A percentile compares a stretch with the other conserved stretches of the same genome.
Evolutionary conservation across 2,329 filamentous ascomycete species (phyloP).

Genomic region (Proliferodiscus dingleyae): DNA sequence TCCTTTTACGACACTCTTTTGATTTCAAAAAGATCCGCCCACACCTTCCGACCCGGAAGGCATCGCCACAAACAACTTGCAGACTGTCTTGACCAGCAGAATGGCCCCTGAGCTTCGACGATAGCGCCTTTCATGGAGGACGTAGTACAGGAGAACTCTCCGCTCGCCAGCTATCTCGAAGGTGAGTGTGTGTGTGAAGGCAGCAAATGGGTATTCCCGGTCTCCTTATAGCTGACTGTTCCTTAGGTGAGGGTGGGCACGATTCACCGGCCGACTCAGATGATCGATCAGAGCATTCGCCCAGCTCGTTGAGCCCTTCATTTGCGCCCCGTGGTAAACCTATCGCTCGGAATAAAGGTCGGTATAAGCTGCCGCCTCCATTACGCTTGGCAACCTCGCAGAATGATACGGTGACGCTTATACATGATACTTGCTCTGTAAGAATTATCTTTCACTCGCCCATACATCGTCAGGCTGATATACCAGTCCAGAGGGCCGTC

Average conservation of each 20-base stretch:
- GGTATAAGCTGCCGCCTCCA: slow-evolving; percentile 42
- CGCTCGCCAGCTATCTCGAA: slow-evolving; percentile 84
- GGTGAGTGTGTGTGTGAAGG: slow-evolving; percentile 48
- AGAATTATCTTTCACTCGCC: slow-evolving; percentile 24
- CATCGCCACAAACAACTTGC: no score
- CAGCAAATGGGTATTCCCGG: slow-evolving; percentile 4
- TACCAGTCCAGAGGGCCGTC: slow-evolving; percentile 53
- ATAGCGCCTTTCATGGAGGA: slow-evolving; percentile 64
- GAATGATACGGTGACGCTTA: slow-evolving; percentile 39
- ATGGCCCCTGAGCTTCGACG: slow-evolving; percentile 17
- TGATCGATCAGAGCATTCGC: slow-evolving; percentile 16
- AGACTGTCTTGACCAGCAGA: slow-evolving; percentile 13
- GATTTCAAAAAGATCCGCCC: no score
- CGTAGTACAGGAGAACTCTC: slow-evolving; percentile 79
- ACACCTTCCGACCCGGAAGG: no score
- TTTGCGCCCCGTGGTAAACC: slow-evolving; percentile 56
- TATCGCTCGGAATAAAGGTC: slow-evolving; percentile 49
- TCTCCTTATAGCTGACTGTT: slow-evolving; percentile 13
- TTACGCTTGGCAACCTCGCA: slow-evolving; percentile 40
- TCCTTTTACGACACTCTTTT: no score
- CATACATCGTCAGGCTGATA: slow-evolving; percentile 3
- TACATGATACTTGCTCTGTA: slow-evolving; percentile 50
- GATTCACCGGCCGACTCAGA: slow-evolving; percentile 31
- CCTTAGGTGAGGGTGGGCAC: slow-evolving; percentile 41
- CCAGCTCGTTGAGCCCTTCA: slow-evolving; percentile 28